Evolutionary conservation across 129 eudicot genomes (phyloP).

Genomic region (Tagetes erecta): DNA sequence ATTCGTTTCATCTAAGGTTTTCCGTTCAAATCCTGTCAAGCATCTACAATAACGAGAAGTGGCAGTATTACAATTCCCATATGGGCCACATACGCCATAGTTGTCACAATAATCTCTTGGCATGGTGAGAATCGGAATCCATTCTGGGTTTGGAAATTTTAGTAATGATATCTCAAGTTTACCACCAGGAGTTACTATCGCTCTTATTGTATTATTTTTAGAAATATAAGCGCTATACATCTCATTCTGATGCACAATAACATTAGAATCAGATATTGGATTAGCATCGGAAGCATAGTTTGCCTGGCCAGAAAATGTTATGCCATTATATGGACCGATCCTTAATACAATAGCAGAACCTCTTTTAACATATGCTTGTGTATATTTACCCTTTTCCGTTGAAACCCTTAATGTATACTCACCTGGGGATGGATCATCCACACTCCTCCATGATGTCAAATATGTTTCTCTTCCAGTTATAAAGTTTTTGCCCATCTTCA

Average conservation of each 20-base stretch:
- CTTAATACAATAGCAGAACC: constrained; percentile 15
- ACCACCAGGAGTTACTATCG: constrained; percentile 10
- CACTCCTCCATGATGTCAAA: not conserved
- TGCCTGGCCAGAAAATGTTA: constrained; percentile 1
- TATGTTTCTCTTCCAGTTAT: not conserved
- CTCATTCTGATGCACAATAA: constrained; percentile 14
- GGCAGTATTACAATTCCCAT: constrained; percentile 19
- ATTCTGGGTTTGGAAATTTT: constrained; percentile 7
- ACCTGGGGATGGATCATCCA: constrained; percentile 27
- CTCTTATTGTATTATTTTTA: not conserved
- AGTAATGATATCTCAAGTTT: not conserved
- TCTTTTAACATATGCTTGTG: constrained; percentile 10
- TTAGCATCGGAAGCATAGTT: constrained; percentile 3
- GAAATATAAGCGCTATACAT: not conserved
- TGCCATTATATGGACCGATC: constrained; percentile 23
- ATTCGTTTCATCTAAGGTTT: constrained; percentile 19
- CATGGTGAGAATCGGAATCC: not conserved
- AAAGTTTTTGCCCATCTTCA: constrained; percentile 20
- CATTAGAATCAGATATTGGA: not conserved
- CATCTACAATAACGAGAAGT: constrained; percentile 26
- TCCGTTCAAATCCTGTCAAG: not conserved
- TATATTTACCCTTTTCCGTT: constrained; percentile 12
- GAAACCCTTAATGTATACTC: constrained; percentile 3
- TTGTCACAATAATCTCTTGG: not conserved
- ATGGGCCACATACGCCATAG: constrained; percentile 22